phyloP scores from a whole-genome alignment of 805 yeast species.

The Yamadazyma phyllophila region DNA sequence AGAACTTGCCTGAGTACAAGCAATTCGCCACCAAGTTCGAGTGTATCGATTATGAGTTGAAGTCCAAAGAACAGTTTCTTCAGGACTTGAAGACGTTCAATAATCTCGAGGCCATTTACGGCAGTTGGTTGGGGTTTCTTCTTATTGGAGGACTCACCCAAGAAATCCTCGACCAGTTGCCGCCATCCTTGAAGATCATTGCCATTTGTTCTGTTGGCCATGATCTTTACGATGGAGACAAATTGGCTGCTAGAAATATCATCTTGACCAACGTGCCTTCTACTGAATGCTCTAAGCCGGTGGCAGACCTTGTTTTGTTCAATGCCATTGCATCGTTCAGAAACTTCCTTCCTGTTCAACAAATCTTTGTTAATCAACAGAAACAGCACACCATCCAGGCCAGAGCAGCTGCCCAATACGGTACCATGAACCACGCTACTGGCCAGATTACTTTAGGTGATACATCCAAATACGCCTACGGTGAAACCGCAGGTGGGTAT shows the following conservation, averaged over 20 bases:
- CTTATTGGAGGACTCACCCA: slow-evolving; percentile 50
- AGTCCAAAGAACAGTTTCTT: slow-evolving; percentile 42
- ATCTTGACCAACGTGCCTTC: slow-evolving; percentile 57
- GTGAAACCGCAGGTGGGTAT: slow-evolving; percentile 49
- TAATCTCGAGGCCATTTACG: slow-evolving; percentile 52
- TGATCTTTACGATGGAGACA: slow-evolving; percentile 47
- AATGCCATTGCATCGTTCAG: slow-evolving; percentile 61
- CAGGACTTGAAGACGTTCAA: slow-evolving; percentile 42
- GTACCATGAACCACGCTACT: slow-evolving; percentile 30
- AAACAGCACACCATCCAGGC: slow-evolving; percentile 48
- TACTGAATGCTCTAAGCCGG: slow-evolving; percentile 61
- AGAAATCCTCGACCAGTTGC: slow-evolving; percentile 44
- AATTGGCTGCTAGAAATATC: slow-evolving; percentile 43
- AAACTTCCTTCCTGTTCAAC: slow-evolving; percentile 15
- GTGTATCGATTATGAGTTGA: slow-evolving; percentile 37
- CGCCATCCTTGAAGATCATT: slow-evolving; percentile 45
- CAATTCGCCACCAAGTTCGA: slow-evolving; percentile 39
- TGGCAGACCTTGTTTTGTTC: slow-evolving; percentile 67
- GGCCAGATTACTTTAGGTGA: slow-evolving; percentile 23
- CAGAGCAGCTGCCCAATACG: slow-evolving; percentile 36
- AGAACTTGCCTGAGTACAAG: slow-evolving; percentile 44
- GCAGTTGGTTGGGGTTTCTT: slow-evolving; percentile 57
- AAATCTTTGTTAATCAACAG: slow-evolving; percentile 41
- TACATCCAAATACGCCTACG: slow-evolving; percentile 29
- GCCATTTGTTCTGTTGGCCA: slow-evolving; percentile 58